Evolutionary conservation across 192 early-diverging fungal species (phyloP), one percentile per base, ranked within the genome.

Genomic region (Allomyces javanicus): DNA sequence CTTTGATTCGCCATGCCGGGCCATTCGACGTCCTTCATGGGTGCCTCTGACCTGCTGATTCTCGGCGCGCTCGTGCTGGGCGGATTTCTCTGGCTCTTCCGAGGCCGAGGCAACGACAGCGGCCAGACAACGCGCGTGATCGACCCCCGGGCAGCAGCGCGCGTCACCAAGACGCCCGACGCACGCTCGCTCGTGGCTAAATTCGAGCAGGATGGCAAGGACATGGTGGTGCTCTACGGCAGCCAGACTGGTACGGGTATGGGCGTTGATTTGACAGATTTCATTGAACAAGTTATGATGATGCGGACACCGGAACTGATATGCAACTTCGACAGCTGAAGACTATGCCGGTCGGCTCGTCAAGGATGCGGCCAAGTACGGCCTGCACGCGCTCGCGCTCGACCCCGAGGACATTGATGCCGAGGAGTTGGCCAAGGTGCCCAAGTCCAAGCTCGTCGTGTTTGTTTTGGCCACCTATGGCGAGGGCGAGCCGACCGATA

Each of bases 401-500:
- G 94, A 99, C 69, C 76, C 86, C 65, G 96, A 99, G 72, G 86
- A 91, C 63, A 96, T 90, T 71, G 92, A 99, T 74, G 84, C 92
- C 84, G 80, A 80, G 67, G 84, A 90, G 61, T 73, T 99, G 33
- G 81, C 85, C 62, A 75, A 79, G 33, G 75, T 90, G 71, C 84
- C 85, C 21, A 14, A 11, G 11, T 61, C 43, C 50, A 77, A 79
- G 66, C 77, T 96, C 61, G 86, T 83, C 44, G 86, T 94, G 45
- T 94, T 95, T 80, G 84, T 96, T 62, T 74, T 99, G 85, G 93
- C 96, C 44, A 99, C 96, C 9, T 93, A 95, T 62, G 94, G 94
- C 69, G 89, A 93, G 73, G 96, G 96, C 66, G 96, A 99, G 72
- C 94, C 96, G 22, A 97, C 96, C 9, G 96, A 99, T 75, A 97